Base-by-base conservation (phyloP, 1,139 yeast species). In the Candida sp. region DNA sequence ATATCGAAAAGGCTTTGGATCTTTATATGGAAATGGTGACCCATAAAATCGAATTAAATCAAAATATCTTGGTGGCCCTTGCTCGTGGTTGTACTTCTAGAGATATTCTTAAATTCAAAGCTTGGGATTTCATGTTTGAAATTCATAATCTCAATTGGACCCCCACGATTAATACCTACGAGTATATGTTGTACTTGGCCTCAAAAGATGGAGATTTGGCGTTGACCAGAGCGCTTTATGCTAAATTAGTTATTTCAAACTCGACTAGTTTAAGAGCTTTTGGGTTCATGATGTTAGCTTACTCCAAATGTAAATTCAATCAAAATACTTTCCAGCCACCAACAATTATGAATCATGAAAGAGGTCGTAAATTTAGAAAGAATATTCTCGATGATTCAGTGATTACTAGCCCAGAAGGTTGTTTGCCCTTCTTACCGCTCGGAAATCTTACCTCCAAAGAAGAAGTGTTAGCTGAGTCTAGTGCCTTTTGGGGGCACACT, bases 51-150 rank as follows among this genome's bases (percentile, higher is more conserved):
- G 63, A 59, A 2, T 36, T 63, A 5, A 69, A 66, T 36, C 77
- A 74, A 19, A 73, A 68, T 29, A 81, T 88, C 1, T 70, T 82
- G 53, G 76, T 81, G 34, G 77, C 83, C 0, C 64, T 91, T 41
- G 93, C 96, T 0, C 75, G 78, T 49, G 91, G 95, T 0, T 90
- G 97, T 59, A 67, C 85, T 1, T 73, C 77, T 5, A 70, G 83
- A 36, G 64, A 64, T 11, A 66, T 67, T 29, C 71, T 80, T 43
- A 68, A 74, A 23, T 55, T 68, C 40, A 71, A 75, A 50, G 90
- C 96, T 0, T 93, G 98, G 97, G 79, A 80, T 43, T 84, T 79
- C 53, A 78, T 91, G 45, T 74, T 85, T 49, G 84, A 86, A 50
- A 81, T 88, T 46, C 75, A 82, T 53, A 75, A 77, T 21, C 57